phyloP scores from a whole-genome alignment of 768 basidiomycete genomes.

The Chiua virens region DNA sequence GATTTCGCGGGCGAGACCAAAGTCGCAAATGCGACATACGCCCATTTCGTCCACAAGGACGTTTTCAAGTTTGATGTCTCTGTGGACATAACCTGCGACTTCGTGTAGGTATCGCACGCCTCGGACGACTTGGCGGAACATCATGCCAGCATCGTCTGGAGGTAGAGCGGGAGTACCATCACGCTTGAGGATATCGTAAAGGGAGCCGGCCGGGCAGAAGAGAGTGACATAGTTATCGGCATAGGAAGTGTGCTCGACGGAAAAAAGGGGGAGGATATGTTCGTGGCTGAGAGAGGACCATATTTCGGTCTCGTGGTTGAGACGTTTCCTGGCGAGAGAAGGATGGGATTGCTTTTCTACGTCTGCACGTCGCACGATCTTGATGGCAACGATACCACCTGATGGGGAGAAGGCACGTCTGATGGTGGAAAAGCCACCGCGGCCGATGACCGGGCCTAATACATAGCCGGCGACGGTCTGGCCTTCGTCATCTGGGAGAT shows the following conservation, averaged over 20 bases:
- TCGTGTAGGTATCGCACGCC: constrained; percentile 84
- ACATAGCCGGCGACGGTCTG: constrained; percentile 68
- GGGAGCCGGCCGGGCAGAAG: constrained; percentile 79
- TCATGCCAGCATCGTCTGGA: constrained; percentile 78
- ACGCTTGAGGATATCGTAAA: constrained; percentile 79
- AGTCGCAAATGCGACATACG: constrained; percentile 83
- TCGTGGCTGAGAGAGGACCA: constrained; percentile 83
- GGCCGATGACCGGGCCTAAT: constrained; percentile 73
- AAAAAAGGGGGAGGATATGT: constrained; percentile 83
- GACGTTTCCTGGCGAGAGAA: constrained; percentile 47
- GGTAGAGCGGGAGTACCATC: constrained; percentile 66
- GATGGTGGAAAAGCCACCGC: constrained; percentile 82
- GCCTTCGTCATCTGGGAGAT: constrained; percentile 64
- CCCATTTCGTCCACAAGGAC: constrained; percentile 88
- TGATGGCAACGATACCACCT: constrained; percentile 77
- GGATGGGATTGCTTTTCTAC: constrained; percentile 53
- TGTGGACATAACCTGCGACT: constrained; percentile 75
- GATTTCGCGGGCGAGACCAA: constrained; percentile 75
- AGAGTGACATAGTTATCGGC: constrained; percentile 83
- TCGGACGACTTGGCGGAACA: constrained; percentile 84
- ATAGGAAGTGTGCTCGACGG: constrained; percentile 52
- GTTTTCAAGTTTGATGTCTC: constrained; percentile 97
- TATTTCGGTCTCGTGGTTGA: constrained; percentile 68
- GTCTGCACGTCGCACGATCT: constrained; percentile 69
- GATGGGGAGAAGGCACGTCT: constrained; percentile 61